Percentiles rank a stretch among this genome's conserved stretches.
Evolutionary conservation across 306 rosid species (phyloP).

Genomic region (Trifolium dubium): DNA sequence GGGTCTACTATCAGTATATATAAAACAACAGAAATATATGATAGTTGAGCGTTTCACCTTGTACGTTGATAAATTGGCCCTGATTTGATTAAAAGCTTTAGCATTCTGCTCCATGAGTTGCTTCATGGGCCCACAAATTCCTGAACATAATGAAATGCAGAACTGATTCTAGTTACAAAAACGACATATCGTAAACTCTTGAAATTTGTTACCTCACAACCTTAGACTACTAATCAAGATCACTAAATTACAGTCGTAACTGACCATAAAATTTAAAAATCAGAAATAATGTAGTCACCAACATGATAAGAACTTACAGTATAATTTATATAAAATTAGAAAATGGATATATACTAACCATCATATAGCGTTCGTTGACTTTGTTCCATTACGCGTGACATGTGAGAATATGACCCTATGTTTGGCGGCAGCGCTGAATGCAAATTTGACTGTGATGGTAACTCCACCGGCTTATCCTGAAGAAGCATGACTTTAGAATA

Average conservation of each 20-base stretch:
- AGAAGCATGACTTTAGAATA: slow-evolving; percentile 80
- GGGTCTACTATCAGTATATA: slow-evolving; percentile 12
- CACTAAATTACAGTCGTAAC: not conserved
- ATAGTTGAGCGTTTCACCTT: slow-evolving; percentile 63
- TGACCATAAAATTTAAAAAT: not conserved
- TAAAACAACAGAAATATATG: slow-evolving; percentile 2
- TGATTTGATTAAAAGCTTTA: slow-evolving; percentile 77
- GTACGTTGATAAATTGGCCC: slow-evolving; percentile 72
- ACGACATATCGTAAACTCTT: not conserved
- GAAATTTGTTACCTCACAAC: slow-evolving; percentile 20
- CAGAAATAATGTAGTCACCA: slow-evolving; percentile 10
- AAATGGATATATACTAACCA: slow-evolving; percentile 60
- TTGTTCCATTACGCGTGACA: slow-evolving; percentile 57
- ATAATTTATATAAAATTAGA: not conserved
- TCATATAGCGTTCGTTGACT: slow-evolving; percentile 59
- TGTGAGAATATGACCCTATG: slow-evolving; percentile 62
- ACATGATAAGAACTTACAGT: slow-evolving; percentile 11
- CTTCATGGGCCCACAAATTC: slow-evolving; percentile 66
- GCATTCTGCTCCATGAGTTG: slow-evolving; percentile 90
- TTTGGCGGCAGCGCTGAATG: slow-evolving; percentile 56
- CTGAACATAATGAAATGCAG: slow-evolving; percentile 51
- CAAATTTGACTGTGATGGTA: slow-evolving; percentile 60
- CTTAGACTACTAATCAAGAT: not conserved
- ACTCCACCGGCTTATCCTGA: slow-evolving; percentile 91
- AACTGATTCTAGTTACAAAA: slow-evolving; percentile 17